Percentiles rank a stretch among this genome's conserved stretches.
These are phyloP conservation scores for Scalesia atractyloides DNA, from an alignment of 129 eudicot genomes.

Conservation along the genomic window DNA sequence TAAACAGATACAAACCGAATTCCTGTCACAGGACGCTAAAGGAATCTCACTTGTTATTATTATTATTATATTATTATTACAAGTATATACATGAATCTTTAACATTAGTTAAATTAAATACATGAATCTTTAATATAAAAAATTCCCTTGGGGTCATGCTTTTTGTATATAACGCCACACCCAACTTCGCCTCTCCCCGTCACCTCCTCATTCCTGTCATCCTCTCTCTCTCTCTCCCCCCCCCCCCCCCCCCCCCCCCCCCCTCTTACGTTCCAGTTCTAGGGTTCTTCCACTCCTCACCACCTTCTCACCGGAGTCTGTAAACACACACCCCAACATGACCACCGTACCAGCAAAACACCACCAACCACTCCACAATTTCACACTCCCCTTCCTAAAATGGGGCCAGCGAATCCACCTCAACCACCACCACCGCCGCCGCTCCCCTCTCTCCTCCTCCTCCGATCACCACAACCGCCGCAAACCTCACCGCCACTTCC, in stretches of 20 bases:
- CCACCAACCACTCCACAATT: slow-evolving; percentile 38
- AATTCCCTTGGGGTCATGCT: not conserved
- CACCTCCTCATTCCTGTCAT: slow-evolving; percentile 15
- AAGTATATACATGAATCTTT: not conserved
- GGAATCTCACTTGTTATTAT: too few relatives aligned
- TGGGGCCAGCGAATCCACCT: slow-evolving; percentile 37
- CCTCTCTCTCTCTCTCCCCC: too few relatives aligned
- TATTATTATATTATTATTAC: too few relatives aligned
- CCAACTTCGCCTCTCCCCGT: slow-evolving; percentile 16
- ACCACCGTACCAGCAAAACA: slow-evolving; percentile 27
- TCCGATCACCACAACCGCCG: slow-evolving; percentile 11
- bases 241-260: too few relatives aligned
- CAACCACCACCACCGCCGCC: slow-evolving; percentile 32
- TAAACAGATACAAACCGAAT: too few relatives aligned
- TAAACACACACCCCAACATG: slow-evolving; percentile 26
- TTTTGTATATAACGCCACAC: slow-evolving; percentile 21
- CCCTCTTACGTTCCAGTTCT: slow-evolving; percentile 20
- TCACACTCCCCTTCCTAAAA: slow-evolving; percentile 36
- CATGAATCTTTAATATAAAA: too few relatives aligned
- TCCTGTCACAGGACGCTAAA: too few relatives aligned
- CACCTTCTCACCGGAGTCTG: slow-evolving; percentile 2
- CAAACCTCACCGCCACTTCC: slow-evolving; percentile 1
- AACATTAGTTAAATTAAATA: not conserved
- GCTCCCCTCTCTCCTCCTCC: slow-evolving; percentile 21
- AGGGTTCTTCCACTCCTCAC: slow-evolving; percentile 11